Base-by-base conservation (phyloP, 163 green algal species). In the Scenedesmus sp. region DNA sequence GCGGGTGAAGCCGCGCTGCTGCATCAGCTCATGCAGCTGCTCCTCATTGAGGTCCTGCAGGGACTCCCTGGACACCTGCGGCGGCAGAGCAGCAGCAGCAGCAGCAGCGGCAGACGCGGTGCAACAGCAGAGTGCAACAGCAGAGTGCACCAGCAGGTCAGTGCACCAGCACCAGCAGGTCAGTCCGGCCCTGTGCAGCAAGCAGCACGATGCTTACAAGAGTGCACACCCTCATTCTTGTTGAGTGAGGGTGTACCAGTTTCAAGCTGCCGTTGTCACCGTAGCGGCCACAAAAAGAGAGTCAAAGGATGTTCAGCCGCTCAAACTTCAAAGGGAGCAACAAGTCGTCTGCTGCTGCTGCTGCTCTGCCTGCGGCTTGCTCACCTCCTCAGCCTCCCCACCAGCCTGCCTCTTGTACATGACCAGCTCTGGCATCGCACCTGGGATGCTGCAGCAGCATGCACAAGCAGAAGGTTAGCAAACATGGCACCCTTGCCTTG, bases 401-500 rank as follows among this genome's bases (percentile, higher is more conserved):
- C 70, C 70, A 79, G 70, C 23, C 18, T 79, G 4, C 23, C 52
- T 46, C 70, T 79, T 79, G 23, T 52, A 52, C 23, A 52, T 79
- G 70, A 79, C 23, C 70, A 79, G 70, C 70, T 79, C 70, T 79
- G 70, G 70, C 23, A 23, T 52, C 23, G 70, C 70, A 23, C 70
- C 70, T 79, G 70, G 70, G 70, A 79, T 79, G 70, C 70, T 79
- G 70, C 70, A 79, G 70, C 70, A 79, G 52, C 70, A 79, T n/a
- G 23, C 23, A 52, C 70, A 23, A 52, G 18, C 20, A 79, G 12
- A 52, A 4, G 3, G 12, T 79, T 0, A 79, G 70, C 23, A 79
- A 52, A 5, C 10, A 13, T 7, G 46, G 70, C 70, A 52, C 15
- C 1, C 70, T 52, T 18, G 18, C 5, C 52, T 16, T 4, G 59